These are phyloP conservation scores for Cryphonectria naterciae DNA, from an alignment of 2,329 filamentous ascomycete species.

Conservation along the genomic window DNA sequence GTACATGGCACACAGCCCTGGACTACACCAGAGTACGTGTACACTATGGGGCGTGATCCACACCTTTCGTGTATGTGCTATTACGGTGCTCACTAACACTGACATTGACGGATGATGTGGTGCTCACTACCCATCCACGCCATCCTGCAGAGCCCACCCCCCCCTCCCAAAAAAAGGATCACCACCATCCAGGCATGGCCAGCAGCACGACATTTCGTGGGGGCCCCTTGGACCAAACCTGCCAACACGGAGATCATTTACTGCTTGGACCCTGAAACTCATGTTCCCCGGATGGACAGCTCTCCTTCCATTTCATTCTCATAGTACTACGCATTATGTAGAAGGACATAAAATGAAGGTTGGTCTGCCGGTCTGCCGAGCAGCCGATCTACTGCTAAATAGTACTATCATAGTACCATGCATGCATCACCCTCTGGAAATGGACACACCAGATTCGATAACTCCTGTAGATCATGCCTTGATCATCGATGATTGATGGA, in stretches of 20 bases:
- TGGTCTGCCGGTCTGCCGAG: constrained; percentile 5
- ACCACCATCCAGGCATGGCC: not conserved
- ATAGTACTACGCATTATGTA: not conserved
- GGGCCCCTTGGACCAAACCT: not conserved
- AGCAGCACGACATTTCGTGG: constrained; percentile 3
- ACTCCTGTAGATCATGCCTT: constrained; percentile 1
- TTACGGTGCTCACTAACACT: not conserved
- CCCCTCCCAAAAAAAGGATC: not conserved
- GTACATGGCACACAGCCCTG: not conserved
- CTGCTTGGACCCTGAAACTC: not conserved
- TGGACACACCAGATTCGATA: not conserved
- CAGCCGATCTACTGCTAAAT: not conserved
- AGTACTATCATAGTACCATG: not conserved
- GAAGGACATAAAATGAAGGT: not conserved
- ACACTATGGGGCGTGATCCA: not conserved
- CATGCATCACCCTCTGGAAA: not conserved
- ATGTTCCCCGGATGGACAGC: not conserved
- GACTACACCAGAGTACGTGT: not conserved
- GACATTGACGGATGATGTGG: not conserved
- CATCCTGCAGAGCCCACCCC: not conserved
- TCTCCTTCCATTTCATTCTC: not conserved
- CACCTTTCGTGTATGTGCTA: not conserved
- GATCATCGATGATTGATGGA: not conserved
- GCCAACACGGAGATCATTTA: not conserved
- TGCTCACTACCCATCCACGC: not conserved